phyloP scores from a whole-genome alignment of 1,284 basidiomycete species.

The Ceratobasidium sp. region DNA sequence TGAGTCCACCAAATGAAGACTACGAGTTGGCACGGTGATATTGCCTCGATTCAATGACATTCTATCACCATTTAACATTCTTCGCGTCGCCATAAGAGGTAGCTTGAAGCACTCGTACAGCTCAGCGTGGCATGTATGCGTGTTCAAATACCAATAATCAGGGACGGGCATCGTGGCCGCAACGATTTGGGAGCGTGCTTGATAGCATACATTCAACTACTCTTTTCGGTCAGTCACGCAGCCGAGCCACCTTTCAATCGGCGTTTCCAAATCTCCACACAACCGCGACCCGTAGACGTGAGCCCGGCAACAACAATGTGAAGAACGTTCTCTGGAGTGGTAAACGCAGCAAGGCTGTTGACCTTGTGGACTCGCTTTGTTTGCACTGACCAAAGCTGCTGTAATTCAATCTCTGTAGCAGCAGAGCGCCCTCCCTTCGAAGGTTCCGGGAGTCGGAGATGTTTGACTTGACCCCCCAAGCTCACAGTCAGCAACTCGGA shows the following conservation, averaged over 20 bases:
- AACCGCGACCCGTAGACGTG: slow-evolving; percentile 60
- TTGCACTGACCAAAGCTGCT: slow-evolving; percentile 56
- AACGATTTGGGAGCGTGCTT: background rate
- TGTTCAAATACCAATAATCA: background rate
- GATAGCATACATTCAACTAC: no score
- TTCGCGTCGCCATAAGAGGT: background rate
- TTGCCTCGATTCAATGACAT: no score
- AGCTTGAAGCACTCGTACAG: background rate
- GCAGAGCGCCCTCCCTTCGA: slow-evolving; percentile 45
- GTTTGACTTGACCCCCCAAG: slow-evolving; percentile 62
- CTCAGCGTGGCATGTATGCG: background rate
- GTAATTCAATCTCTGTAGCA: slow-evolving; percentile 48
- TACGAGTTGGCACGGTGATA: no score
- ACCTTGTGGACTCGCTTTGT: slow-evolving; percentile 61
- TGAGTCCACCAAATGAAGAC: no score
- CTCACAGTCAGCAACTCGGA: slow-evolving; percentile 59
- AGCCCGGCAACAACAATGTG: slow-evolving; percentile 66
- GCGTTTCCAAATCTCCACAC: slow-evolving; percentile 62
- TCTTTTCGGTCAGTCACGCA: no score
- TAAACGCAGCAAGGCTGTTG: slow-evolving; percentile 57
- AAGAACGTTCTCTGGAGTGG: slow-evolving; percentile 8
- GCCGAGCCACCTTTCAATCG: background rate
- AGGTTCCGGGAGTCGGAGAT: slow-evolving; percentile 54
- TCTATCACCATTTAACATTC: no score
- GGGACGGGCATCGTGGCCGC: background rate